Percentiles rank a stretch among this genome's conserved stretches.
These are phyloP conservation scores for Pseudocercospora fuligena DNA, from an alignment of 2,329 filamentous ascomycete species.

Conservation along the genomic window DNA sequence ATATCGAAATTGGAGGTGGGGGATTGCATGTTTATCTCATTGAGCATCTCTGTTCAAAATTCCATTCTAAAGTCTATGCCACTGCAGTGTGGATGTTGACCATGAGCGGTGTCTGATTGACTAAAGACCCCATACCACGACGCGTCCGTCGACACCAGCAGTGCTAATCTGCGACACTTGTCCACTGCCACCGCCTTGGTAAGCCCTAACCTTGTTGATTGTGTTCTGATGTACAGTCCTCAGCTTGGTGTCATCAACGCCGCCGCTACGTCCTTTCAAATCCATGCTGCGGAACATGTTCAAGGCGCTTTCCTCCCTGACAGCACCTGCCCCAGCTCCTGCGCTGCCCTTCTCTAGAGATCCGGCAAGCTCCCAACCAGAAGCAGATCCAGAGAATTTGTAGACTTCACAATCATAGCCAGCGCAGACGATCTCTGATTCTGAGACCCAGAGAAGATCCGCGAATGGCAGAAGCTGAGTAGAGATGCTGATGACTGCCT, in stretches of 20 bases:
- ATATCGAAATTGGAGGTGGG: too few relatives aligned
- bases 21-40: too few relatives aligned
- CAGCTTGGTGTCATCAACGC: slow-evolving; percentile 89
- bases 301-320: slow-evolving; percentile 86
- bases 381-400: slow-evolving; percentile 77
- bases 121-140: slow-evolving; percentile 55
- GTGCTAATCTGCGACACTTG: slow-evolving; percentile 77
- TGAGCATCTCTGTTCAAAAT: too few relatives aligned
- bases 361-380: slow-evolving; percentile 82
- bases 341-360: slow-evolving; percentile 70
- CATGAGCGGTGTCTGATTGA: too few relatives aligned
- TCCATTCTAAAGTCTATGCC: too few relatives aligned
- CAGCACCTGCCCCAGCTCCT: slow-evolving; percentile 40
- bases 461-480: slow-evolving; percentile 92
- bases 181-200: slow-evolving; percentile 59
- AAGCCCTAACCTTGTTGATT: slow-evolving; percentile 81
- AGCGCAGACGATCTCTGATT: slow-evolving; percentile 92
- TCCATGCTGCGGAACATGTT: slow-evolving; percentile 99
- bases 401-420: slow-evolving; percentile 90
- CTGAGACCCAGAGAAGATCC: slow-evolving; percentile 88
- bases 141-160: slow-evolving; percentile 53
- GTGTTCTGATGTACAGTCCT: slow-evolving; percentile 98
- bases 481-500: slow-evolving; percentile 85
- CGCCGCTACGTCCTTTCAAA: slow-evolving; percentile 78
- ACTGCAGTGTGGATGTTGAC: too few relatives aligned